Conservation (phyloP, 2,329 filamentous ascomycete species). For the Penicillium sp. region DNA sequence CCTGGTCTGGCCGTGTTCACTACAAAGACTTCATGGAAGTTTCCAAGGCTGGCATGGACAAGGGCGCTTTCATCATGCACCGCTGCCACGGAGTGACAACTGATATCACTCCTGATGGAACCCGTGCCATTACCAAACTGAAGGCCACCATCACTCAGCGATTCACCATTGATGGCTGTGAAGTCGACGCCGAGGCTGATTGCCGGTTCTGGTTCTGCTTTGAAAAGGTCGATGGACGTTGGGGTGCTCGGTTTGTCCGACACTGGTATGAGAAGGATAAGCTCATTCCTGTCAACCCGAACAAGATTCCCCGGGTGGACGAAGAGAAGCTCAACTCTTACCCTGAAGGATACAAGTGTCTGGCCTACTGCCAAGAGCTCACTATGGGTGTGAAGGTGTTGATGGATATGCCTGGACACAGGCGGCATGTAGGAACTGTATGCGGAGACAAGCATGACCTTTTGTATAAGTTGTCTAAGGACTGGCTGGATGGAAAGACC, state of each 20-base stretch:
- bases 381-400: slow-evolving; percentile 49
- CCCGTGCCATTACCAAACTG: slow-evolving; percentile 50
- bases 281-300: slow-evolving; percentile 47
- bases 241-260: slow-evolving; percentile 48
- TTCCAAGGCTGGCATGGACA: slow-evolving; percentile 53
- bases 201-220: slow-evolving; percentile 52
- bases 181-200: slow-evolving; percentile 50
- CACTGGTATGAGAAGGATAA: slow-evolving; percentile 59
- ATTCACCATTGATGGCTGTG: slow-evolving; percentile 43
- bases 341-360: slow-evolving; percentile 47
- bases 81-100: slow-evolving; percentile 48
- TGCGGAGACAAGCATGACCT: slow-evolving; percentile 48
- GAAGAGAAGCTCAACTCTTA: slow-evolving; percentile 42
- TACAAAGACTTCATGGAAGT: slow-evolving; percentile 49
- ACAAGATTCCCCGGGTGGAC: slow-evolving; percentile 43
- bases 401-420: slow-evolving; percentile 48
- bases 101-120: slow-evolving; percentile 43
- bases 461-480: slow-evolving; percentile 46
- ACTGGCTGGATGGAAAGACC: slow-evolving; percentile 46
- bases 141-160: slow-evolving; percentile 54
- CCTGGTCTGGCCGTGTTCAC: slow-evolving; percentile 50
- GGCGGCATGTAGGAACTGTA: slow-evolving; percentile 35
- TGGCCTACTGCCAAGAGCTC: slow-evolving; percentile 46
- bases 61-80: slow-evolving; percentile 59
- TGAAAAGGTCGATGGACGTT: slow-evolving; percentile 41